phyloP scores from a whole-genome alignment of 2,329 filamentous ascomycete species.

The Calonectria hongkongensis region DNA sequence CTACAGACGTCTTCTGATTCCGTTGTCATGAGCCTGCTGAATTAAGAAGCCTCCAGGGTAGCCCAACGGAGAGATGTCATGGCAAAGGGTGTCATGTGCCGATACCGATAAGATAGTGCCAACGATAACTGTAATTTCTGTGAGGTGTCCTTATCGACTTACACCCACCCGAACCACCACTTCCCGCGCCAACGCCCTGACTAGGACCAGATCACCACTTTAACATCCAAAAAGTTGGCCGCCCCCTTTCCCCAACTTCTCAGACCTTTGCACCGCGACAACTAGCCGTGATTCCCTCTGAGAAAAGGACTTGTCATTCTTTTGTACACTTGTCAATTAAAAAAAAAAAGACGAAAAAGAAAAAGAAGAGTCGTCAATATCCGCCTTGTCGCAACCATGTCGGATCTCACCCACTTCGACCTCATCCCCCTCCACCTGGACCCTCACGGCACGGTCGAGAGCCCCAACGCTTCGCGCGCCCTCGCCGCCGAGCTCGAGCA shows the following conservation, averaged over 20 bases:
- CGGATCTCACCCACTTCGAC: slow-evolving; percentile 84
- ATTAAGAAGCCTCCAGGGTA: slow-evolving; percentile 45
- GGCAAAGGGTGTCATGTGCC: slow-evolving; percentile 57
- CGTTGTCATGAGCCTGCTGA: background rate
- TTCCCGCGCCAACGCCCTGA: slow-evolving; percentile 14
- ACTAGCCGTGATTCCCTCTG: background rate
- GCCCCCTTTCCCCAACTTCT: background rate
- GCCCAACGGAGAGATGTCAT: slow-evolving; percentile 10
- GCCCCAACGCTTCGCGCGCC: slow-evolving; percentile 66
- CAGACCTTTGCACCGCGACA: slow-evolving; percentile 18
- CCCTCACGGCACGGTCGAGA: slow-evolving; percentile 83
- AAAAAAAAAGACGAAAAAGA: background rate
- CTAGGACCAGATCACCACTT: slow-evolving; percentile 33
- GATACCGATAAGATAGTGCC: slow-evolving; percentile 60
- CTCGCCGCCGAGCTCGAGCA: slow-evolving; percentile 80
- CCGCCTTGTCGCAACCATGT: slow-evolving; percentile 62
- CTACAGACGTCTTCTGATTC: background rate
- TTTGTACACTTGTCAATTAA: background rate
- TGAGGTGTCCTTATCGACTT: slow-evolving; percentile 58
- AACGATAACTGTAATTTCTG: slow-evolving; percentile 47
- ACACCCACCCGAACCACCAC: slow-evolving; percentile 30
- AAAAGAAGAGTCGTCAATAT: too few relatives aligned
- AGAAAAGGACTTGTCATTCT: slow-evolving; percentile 10
- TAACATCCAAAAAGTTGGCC: slow-evolving; percentile 25
- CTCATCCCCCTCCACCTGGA: slow-evolving; percentile 89